Evolutionary conservation across 345 rosid genomes (phyloP).

Genomic region (Citrus sp.): DNA sequence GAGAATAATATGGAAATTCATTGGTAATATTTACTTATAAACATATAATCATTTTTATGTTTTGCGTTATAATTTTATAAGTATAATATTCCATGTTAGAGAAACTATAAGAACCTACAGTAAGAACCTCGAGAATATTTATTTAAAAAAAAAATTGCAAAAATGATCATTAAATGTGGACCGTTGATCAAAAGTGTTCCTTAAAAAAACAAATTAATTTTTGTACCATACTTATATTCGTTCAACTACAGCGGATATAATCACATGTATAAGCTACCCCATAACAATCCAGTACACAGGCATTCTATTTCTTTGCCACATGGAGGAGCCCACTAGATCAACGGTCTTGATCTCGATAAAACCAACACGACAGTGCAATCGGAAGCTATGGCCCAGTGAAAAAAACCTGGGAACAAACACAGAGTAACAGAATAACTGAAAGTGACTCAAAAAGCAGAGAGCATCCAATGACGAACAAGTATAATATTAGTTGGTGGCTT

Average conservation of each 20-base stretch:
- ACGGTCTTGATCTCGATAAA: neutral
- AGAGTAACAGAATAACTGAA: slow-evolving; percentile 10
- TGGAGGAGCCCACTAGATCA: neutral
- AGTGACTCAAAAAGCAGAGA: slow-evolving; percentile 28
- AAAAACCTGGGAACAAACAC: slow-evolving; percentile 10
- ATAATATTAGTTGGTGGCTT: slow-evolving; percentile 1
- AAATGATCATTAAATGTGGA: slow-evolving; percentile 1
- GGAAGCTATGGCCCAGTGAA: neutral
- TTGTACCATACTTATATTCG: neutral
- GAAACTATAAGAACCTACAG: too few relatives aligned
- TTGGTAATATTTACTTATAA: too few relatives aligned
- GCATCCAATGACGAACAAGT: slow-evolving; percentile 36
- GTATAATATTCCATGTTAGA: too few relatives aligned
- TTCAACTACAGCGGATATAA: neutral
- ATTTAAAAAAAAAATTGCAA: too few relatives aligned
- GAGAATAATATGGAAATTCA: too few relatives aligned
- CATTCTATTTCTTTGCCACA: neutral
- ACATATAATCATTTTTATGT: too few relatives aligned
- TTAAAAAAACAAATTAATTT: neutral
- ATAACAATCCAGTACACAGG: neutral
- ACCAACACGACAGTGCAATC: neutral
- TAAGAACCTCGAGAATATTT: neutral
- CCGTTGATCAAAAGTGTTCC: slow-evolving; percentile 15
- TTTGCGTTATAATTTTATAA: too few relatives aligned
- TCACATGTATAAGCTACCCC: neutral